These are phyloP conservation scores for Alloascoidea africana DNA, from an alignment of 805 yeast species.

Conservation along the genomic window DNA sequence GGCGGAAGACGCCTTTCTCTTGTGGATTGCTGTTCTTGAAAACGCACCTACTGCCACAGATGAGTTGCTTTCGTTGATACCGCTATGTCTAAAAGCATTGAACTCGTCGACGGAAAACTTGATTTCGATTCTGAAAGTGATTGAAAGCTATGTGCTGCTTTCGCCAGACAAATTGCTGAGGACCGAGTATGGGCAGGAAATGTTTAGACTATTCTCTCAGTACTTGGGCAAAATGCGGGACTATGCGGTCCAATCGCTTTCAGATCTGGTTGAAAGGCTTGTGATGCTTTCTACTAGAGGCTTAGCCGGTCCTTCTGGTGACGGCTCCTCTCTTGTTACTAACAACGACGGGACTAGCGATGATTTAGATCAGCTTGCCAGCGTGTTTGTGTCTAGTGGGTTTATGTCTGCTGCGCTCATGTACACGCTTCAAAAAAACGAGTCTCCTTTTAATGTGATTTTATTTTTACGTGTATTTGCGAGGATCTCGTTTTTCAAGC, in stretches of 20 bases:
- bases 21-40: conserved; percentile 62
- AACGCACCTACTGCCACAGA: conserved; percentile 34
- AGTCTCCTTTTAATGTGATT: conserved; percentile 1
- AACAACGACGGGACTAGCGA: conserved; percentile 4
- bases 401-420: background rate
- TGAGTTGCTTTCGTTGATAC: conserved; percentile 29
- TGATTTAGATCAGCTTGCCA: background rate
- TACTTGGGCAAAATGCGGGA: conserved; percentile 11
- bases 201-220: conserved; percentile 11
- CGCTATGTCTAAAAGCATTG: conserved; percentile 40
- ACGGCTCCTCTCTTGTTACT: no score
- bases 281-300: conserved; percentile 1
- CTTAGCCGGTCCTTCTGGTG: no score
- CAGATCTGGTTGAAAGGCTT: conserved; percentile 5
- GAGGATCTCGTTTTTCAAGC: conserved; percentile 1
- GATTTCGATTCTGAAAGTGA: conserved; percentile 15
- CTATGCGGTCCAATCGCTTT: conserved; percentile 8
- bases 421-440: background rate
- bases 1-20: conserved; percentile 75
- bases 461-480: conserved; percentile 2
- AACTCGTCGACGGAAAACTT: conserved; percentile 39
- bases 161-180: conserved; percentile 10
- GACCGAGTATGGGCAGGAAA: conserved; percentile 6
- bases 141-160: conserved; percentile 19
- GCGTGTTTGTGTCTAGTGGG: conserved; percentile 1